phyloP scores from a whole-genome alignment of 2,329 filamentous ascomycete genomes.

The Beauveria bassiana region DNA sequence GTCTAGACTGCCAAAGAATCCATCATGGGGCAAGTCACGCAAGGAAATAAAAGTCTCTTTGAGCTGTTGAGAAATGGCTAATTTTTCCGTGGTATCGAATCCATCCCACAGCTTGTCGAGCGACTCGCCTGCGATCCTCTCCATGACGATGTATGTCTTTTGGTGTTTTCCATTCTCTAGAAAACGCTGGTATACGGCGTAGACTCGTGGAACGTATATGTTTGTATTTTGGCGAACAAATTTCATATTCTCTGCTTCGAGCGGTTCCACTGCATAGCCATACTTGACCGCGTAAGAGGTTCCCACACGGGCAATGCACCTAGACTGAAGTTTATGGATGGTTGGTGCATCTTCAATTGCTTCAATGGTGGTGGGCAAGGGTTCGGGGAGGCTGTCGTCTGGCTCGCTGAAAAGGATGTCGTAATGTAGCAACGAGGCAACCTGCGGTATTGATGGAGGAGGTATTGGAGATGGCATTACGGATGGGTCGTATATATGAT shows the following conservation, averaged over 20 bases:
- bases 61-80: neutral
- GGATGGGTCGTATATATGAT: neutral
- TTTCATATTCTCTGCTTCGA: slow-evolving; percentile 12
- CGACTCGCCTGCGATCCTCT: slow-evolving; percentile 7
- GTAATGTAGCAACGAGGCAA: neutral
- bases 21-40: slow-evolving; percentile 7
- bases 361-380: slow-evolving; percentile 11
- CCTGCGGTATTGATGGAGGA: neutral
- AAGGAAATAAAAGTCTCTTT: slow-evolving; percentile 7
- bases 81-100: neutral
- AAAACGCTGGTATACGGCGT: slow-evolving; percentile 9
- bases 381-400: slow-evolving; percentile 7
- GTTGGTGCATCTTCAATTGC: slow-evolving; percentile 9
- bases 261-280: slow-evolving; percentile 7
- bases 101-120: slow-evolving; percentile 12
- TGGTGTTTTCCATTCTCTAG: neutral
- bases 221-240: slow-evolving; percentile 5
- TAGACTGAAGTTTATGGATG: slow-evolving; percentile 2
- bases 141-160: slow-evolving; percentile 15
- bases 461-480: neutral
- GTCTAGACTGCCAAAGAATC: slow-evolving; percentile 13
- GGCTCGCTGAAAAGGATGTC: slow-evolving; percentile 7
- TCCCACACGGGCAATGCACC: slow-evolving; percentile 6
- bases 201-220: slow-evolving; percentile 12
- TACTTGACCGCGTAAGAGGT: slow-evolving; percentile 11